Percentiles rank a stretch among this genome's conserved stretches.
Evolutionary conservation across 31 red algal species (phyloP).

Genomic region (Asparagopsis taxiformis): DNA sequence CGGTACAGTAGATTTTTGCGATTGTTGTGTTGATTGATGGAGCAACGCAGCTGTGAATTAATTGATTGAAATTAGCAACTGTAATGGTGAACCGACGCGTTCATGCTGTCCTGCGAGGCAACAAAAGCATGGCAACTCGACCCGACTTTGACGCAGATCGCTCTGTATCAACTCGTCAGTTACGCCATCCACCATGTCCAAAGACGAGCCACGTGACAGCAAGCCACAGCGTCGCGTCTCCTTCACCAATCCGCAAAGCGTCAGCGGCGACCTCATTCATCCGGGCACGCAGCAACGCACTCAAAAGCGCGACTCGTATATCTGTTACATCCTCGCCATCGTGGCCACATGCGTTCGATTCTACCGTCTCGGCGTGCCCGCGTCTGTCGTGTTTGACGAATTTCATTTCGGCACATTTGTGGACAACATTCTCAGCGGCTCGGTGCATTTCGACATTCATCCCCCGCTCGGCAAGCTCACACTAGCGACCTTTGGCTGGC

Average conservation of each 20-base stretch:
- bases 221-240: neutral
- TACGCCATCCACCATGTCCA: neutral
- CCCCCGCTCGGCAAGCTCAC: slow-evolving; percentile 94
- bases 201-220: neutral
- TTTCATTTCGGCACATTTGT: slow-evolving; percentile 96
- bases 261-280: neutral
- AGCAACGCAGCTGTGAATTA: no score
- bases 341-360: slow-evolving; percentile 55
- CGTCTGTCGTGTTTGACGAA: slow-evolving; percentile 82
- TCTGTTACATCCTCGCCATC: slow-evolving; percentile 36
- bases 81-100: no score
- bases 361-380: slow-evolving; percentile 60
- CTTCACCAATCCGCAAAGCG: neutral
- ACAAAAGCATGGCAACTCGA: no score
- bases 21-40: no score
- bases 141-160: no score
- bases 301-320: slow-evolving; percentile 34
- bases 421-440: slow-evolving; percentile 70
- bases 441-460: slow-evolving; percentile 94
- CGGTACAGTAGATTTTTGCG: no score
- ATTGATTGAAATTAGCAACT: no score
- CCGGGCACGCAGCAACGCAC: neutral
- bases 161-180: no score
- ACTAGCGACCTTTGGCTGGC: slow-evolving; percentile 63
- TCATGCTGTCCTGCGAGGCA: no score